Evolutionary conservation across 805 yeast genomes (phyloP).

Genomic region (Candida nitratophila): DNA sequence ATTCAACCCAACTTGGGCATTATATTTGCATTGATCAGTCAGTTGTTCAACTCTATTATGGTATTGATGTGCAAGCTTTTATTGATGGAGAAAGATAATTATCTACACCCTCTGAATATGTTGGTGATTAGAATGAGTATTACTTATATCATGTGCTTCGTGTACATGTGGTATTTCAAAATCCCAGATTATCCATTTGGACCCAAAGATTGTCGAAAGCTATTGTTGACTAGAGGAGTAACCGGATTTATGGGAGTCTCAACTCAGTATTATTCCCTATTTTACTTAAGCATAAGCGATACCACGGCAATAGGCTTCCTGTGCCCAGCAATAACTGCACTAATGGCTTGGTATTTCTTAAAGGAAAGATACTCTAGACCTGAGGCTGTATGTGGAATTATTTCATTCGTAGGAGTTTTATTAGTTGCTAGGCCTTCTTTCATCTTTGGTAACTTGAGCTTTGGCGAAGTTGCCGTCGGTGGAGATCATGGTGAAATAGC

Average conservation of each 20-base stretch:
- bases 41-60: constrained; percentile 74
- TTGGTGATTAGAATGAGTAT: constrained; percentile 70
- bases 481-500: not conserved
- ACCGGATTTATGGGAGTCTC: constrained; percentile 79
- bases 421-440: constrained; percentile 78
- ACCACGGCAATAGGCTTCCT: constrained; percentile 76
- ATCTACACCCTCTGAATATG: constrained; percentile 74
- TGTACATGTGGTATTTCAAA: constrained; percentile 40
- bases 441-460: constrained; percentile 39
- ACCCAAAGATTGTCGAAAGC: constrained; percentile 46
- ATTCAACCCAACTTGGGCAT: constrained; percentile 45
- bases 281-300: constrained; percentile 71
- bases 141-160: constrained; percentile 53
- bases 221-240: constrained; percentile 55
- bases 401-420: constrained; percentile 70
- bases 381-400: constrained; percentile 63
- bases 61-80: constrained; percentile 67
- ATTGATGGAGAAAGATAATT: constrained; percentile 54
- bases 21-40: constrained; percentile 50
- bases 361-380: constrained; percentile 57
- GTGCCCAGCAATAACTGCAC: constrained; percentile 69
- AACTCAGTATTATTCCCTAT: constrained; percentile 67
- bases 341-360: constrained; percentile 61
- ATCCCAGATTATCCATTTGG: constrained; percentile 67
- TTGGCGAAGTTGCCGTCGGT: constrained; percentile 9